Conservation (phyloP, 108 stramenopile genomes). For the Nitzschia palea region DNA sequence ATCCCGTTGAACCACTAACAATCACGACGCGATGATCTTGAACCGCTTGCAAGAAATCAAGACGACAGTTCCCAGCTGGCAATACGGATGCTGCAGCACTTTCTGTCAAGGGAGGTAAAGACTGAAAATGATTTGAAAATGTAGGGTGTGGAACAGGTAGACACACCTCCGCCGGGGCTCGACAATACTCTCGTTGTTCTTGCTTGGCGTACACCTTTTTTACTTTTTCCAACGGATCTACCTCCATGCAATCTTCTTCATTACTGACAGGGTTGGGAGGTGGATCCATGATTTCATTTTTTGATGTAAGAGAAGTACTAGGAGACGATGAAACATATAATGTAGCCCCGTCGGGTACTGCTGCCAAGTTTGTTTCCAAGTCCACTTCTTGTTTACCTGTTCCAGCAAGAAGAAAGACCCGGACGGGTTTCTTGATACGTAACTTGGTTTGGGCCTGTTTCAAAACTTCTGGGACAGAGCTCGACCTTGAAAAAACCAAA, state of each 20-base stretch:
- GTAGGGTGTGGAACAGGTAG: background rate
- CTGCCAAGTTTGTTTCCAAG: background rate
- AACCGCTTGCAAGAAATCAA: constrained; percentile 44
- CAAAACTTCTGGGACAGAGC: constrained; percentile 22
- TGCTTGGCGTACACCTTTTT: constrained; percentile 41
- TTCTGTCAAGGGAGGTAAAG: background rate
- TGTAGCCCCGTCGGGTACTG: background rate
- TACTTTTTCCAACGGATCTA: constrained; percentile 42
- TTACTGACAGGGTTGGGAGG: no score
- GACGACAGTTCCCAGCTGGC: background rate
- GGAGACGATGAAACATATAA: background rate
- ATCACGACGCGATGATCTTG: constrained; percentile 50
- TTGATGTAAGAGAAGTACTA: background rate
- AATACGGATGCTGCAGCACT: background rate
- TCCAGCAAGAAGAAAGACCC: background rate
- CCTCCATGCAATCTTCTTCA: background rate
- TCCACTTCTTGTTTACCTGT: background rate
- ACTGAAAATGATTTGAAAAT: background rate
- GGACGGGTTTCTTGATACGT: constrained; percentile 8
- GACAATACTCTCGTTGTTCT: background rate
- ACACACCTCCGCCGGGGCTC: background rate
- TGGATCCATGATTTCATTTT: background rate
- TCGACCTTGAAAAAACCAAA: background rate
- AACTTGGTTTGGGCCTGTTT: constrained; percentile 41
- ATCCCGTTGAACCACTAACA: constrained; percentile 67